phyloP scores from a whole-genome alignment of 2,329 filamentous ascomycete species.

The Curvularia hawaiiensis region DNA sequence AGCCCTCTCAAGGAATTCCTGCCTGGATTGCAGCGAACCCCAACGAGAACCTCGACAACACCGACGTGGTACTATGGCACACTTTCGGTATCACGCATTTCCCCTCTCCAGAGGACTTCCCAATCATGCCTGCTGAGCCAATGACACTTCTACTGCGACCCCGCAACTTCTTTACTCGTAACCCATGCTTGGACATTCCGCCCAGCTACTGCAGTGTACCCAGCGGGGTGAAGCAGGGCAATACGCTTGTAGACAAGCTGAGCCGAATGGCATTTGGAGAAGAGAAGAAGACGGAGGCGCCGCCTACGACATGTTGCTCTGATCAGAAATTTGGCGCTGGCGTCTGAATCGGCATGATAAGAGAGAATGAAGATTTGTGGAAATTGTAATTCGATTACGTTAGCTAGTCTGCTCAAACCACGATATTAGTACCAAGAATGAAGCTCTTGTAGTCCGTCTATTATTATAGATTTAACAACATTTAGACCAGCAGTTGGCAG shows the following conservation, averaged over 20 bases:
- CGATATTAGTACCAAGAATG: too few species aligned
- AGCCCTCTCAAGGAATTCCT: constrained; percentile 73
- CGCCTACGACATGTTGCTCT: constrained; percentile 21
- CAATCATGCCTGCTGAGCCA: constrained; percentile 82
- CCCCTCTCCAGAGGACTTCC: constrained; percentile 87
- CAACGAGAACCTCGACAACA: constrained; percentile 72
- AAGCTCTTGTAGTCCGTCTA: too few species aligned
- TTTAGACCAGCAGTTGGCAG: too few species aligned
- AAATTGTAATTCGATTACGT: neutral
- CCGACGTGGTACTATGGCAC: constrained; percentile 90
- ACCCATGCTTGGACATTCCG: constrained; percentile 80
- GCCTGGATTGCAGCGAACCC: constrained; percentile 76
- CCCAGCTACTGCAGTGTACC: constrained; percentile 76
- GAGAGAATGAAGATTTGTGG: neutral
- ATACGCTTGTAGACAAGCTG: constrained; percentile 55
- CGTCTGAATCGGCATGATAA: constrained; percentile 5
- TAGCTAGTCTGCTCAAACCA: neutral
- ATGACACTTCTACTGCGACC: constrained; percentile 81
- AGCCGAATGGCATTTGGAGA: constrained; percentile 56
- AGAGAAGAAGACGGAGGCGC: constrained; percentile 28
- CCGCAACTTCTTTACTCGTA: constrained; percentile 80
- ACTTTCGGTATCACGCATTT: constrained; percentile 92
- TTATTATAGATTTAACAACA: too few species aligned
- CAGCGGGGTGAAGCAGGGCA: constrained; percentile 65
- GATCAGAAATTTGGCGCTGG: constrained; percentile 29